Evolutionary conservation across 306 rosid genomes (phyloP), one percentile per base, ranked within the genome.

Genomic region (Senna siamea): DNA sequence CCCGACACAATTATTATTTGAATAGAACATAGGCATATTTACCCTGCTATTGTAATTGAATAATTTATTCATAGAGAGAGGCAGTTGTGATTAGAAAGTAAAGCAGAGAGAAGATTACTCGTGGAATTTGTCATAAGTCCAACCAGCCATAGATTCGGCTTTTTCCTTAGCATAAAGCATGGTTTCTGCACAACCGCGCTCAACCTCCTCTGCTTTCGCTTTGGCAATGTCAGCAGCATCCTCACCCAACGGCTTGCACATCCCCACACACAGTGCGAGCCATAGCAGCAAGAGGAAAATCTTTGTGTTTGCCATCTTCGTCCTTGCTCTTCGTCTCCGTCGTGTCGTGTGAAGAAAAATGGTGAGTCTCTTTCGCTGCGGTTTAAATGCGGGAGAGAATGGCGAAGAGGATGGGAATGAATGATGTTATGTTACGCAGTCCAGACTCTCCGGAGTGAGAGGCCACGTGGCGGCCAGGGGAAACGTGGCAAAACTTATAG

Each of bases 401-500:
- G 56, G 71, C n/a, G 54, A 55, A 73, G 66, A 12, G 18, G n/a
- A n/a, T n/a, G n/a, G 53, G 81, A 34, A 60, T n/a, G 13, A 35
- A 17, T 11, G 47, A 40, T 5, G 28, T 60, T 0, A 37, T 4
- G 28, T 55, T 75, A 64, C 4, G 73, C 2, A 19, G 57, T 19
- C 20, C 48, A 13, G 74, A 52, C 10, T n/a, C 0, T 7, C 17
- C 23, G 30, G 68, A 54, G 35, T 40, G 12, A 63, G 53, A n/a
- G n/a, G 53, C 73, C 62, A 88, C 89, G 88, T 86, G 91, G 78
- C 57, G n/a, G 4, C 7, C n/a, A 6, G 19, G 34, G 64, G 70
- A 65, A 55, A 83, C 92, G 90, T 85, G 92, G 80, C 87, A 8
- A 61, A 50, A 56, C 54, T 20, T 50, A 4, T 61, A 74, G 55